Evolutionary conservation across 2,329 filamentous ascomycete genomes (phyloP).

Genomic region (Xylariaceae sp.): DNA sequence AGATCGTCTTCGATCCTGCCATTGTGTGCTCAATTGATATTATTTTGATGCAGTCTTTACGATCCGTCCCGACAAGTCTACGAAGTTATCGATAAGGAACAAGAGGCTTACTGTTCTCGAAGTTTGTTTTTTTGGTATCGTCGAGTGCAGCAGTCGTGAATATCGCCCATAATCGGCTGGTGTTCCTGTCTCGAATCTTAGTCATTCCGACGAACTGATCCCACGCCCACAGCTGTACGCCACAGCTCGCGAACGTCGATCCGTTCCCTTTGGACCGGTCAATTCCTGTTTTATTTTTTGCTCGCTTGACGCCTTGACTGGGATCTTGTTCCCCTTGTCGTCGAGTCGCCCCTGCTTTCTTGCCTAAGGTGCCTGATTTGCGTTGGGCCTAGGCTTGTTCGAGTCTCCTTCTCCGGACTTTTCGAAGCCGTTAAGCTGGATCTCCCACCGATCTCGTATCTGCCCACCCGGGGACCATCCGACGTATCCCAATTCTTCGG

Average conservation of each 20-base stretch:
- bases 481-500: constrained; percentile 65
- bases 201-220: not conserved
- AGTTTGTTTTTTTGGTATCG: not conserved
- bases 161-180: not conserved
- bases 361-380: constrained; percentile 13
- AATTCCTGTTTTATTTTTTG: not conserved
- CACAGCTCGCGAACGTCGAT: not conserved
- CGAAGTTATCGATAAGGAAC: constrained; percentile 13
- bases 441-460: constrained; percentile 80
- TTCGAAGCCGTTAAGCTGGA: constrained; percentile 82
- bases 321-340: constrained; percentile 14
- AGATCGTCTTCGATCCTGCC: constrained; percentile 10
- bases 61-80: constrained; percentile 23
- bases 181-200: not conserved
- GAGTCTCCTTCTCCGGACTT: constrained; percentile 25
- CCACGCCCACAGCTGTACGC: not conserved
- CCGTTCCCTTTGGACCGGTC: not conserved
- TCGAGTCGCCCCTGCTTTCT: constrained; percentile 4
- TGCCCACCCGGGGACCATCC: constrained; percentile 71
- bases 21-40: constrained; percentile 20
- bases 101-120: not conserved
- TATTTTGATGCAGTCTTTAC: constrained; percentile 20
- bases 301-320: not conserved
- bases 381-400: constrained; percentile 18
- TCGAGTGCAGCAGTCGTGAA: constrained; percentile 4